Evolutionary conservation across 805 yeast species (phyloP).

Genomic region (Tetrapisispora namnaoensis): DNA sequence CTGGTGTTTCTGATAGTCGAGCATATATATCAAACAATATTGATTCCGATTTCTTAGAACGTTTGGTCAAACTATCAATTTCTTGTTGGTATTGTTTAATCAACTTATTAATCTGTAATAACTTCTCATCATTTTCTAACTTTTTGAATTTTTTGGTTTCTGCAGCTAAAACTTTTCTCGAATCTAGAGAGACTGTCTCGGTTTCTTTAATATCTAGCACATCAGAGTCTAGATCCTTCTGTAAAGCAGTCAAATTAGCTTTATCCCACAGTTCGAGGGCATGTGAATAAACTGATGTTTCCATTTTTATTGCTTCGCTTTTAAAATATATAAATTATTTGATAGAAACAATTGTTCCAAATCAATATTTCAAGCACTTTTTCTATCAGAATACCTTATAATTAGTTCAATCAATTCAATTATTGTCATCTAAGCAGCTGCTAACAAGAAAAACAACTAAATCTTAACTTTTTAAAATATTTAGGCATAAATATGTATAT

Average conservation of each 20-base stretch:
- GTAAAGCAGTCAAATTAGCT: constrained; percentile 60
- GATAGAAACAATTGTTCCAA: too few relatives aligned
- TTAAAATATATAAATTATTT: too few relatives aligned
- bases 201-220: constrained; percentile 62
- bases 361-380: not conserved
- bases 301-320: constrained; percentile 9
- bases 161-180: constrained; percentile 68
- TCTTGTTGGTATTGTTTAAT: constrained; percentile 76
- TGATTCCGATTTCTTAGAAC: constrained; percentile 65
- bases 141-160: constrained; percentile 75
- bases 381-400: not conserved
- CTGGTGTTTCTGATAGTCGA: constrained; percentile 80
- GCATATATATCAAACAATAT: constrained; percentile 68
- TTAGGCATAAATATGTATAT: too few relatives aligned
- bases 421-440: not conserved
- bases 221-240: constrained; percentile 61
- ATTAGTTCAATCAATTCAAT: not conserved
- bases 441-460: too few relatives aligned
- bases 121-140: constrained; percentile 48
- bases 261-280: constrained; percentile 71
- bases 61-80: constrained; percentile 70
- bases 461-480: too few relatives aligned
- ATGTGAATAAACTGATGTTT: constrained; percentile 27
- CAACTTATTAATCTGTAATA: constrained; percentile 37
- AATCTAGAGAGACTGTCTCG: constrained; percentile 56